Evolutionary conservation across 306 rosid genomes (phyloP).

Genomic region (Oxytropis ochrocephala): DNA sequence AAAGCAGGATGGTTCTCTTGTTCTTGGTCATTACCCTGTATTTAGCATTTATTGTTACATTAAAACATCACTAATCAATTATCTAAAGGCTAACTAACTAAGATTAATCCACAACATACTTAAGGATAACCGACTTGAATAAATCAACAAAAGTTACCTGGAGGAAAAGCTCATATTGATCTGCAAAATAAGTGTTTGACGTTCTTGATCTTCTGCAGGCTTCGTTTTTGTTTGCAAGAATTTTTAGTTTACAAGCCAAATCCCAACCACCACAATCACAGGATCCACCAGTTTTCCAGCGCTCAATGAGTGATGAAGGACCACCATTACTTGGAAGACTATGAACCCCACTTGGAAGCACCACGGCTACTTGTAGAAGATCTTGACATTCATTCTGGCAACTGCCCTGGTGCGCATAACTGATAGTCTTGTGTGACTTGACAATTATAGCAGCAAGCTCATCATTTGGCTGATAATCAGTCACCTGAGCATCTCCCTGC

Average conservation of each 20-base stretch:
- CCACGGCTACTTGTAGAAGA: constrained; percentile 47
- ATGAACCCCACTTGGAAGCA: constrained; percentile 86
- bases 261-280: constrained; percentile 99
- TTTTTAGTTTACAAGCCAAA: constrained; percentile 76
- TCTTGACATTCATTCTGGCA: constrained; percentile 21
- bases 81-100: constrained; percentile 3
- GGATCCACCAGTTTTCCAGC: constrained; percentile 90
- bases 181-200: constrained; percentile 32
- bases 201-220: constrained; percentile 31
- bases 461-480: constrained; percentile 65
- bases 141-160: constrained; percentile 49
- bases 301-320: constrained; percentile 88
- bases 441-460: constrained; percentile 86
- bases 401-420: constrained; percentile 21
- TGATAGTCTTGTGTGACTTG: constrained; percentile 46
- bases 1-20: constrained; percentile 48
- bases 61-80: constrained; percentile 10
- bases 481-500: constrained; percentile 45
- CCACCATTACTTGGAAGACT: constrained; percentile 91
- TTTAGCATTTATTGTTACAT: constrained; percentile 19
- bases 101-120: neutral
- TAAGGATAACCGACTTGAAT: neutral
- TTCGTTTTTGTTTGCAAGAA: constrained; percentile 50
- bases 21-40: constrained; percentile 55
- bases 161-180: constrained; percentile 58